Base-by-base conservation (phyloP, 495 filamentous ascomycete genomes). In the Darksidea phi region DNA sequence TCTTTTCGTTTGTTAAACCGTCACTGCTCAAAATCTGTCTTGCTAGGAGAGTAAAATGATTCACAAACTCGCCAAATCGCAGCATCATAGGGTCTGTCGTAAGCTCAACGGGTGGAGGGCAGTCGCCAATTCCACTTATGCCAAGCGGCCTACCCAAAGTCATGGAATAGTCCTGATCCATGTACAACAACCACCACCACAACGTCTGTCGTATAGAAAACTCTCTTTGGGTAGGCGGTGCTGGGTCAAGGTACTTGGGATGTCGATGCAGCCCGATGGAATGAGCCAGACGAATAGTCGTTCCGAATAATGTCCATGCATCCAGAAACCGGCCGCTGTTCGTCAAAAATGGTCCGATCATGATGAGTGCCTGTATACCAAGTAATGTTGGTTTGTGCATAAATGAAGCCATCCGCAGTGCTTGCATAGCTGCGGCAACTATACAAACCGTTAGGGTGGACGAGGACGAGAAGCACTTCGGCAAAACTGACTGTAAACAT, bases 171-270 rank as follows among this genome's bases (percentile, higher is more conserved):
- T 78, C 73, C 66, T 78, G 74, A 57, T 79, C 77, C 77, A 79
- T 77, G 57, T 79, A 74, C 46, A 79, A 66, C 66, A 79, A 77
- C 77, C 77, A 79, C 77, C 77, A 79, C 77, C 77, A 79, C 2
- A 79, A 65, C 26, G 72, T 70, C 48, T 74, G 73, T 6, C 77
- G 72, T 25, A 72, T 57, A 12, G 67, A 61, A 46, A 70, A 69
- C 60, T 79, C 75, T 20, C 71, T 70, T 25, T 51, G 43, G 1
- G 72, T 62, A 20, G 75, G 68, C n/a, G 75, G 74, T 15, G 72
- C 69, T 2, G 75, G 74, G 51, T 78, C 76, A 24, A 79, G 70
- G 38, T 71, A 73, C 50, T 70, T 73, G 8, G 75, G 77, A 64
- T 79, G 72, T 12, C 77, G 75, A 48, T 79, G 77, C 32, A 79